Evolutionary conservation across 148 eudicot genomes (phyloP), one percentile per base, ranked within the genome.

Genomic region (Pharnaceum exiguum): DNA sequence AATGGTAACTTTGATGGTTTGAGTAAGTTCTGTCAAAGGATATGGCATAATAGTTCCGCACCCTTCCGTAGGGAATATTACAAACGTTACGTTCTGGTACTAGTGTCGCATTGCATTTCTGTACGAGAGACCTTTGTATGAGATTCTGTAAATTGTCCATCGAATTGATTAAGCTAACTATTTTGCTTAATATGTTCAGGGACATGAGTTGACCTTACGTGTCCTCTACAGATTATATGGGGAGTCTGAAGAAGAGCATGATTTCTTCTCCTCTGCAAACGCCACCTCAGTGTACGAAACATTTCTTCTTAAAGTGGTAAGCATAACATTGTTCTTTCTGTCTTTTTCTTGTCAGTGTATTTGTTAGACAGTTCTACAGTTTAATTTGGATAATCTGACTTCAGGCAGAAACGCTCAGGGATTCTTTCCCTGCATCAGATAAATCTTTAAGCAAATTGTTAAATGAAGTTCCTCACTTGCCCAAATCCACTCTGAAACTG

Each of bases 131-230:
- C 28, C 16, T 2, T 3, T 36, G 30, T 51, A 27, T 28, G 49
- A 19, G 49, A 29, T 42, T 53, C 32, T 29, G 27, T 19, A 29
- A 11, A 36, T 33, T 40, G 10, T 36, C 33, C 26, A 40, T 38
- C 11, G 39, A 10, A 25, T 42, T 59, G 59, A 47, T 39, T 31
- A 27, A 46, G 29, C 73, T 80, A 60, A 77, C 56, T 32, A 51
- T 60, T 23, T 65, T 54, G 38, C 5, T 56, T 56, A 52, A 52
- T 77, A 32, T 67, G 52, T 75, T 62, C 79, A 93, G 98, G 98
- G 98, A 48, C 95, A 85, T 40, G 98, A 93, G 83, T 83, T 93
- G 74, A 93, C 98, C 35, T 68, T 93, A 69, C 90, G 87, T 70
- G 95, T 83, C 75, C 96, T 93, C 50, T 93, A 81, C 78, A 81